These are phyloP conservation scores for Linderina pennispora DNA, from an alignment of 192 early-diverging fungal species.

Conservation along the genomic window DNA sequence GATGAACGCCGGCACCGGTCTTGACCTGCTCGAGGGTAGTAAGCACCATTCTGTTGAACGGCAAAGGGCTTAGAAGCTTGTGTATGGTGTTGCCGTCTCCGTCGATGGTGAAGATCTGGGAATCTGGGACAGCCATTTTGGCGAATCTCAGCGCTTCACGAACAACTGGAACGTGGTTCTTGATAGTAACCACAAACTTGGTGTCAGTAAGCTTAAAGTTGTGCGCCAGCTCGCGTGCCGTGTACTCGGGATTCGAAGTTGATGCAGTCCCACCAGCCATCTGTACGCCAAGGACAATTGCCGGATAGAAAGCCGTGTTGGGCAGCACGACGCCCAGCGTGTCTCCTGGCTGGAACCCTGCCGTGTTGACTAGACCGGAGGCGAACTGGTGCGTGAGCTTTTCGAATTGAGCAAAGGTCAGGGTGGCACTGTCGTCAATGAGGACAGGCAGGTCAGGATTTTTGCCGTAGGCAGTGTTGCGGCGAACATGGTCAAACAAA, in stretches of 20 bases:
- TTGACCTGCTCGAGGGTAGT: constrained; percentile 7
- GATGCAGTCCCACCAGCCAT: constrained; percentile 63
- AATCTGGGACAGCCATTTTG: constrained; percentile 21
- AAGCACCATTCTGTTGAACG: constrained; percentile 31
- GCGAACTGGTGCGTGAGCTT: constrained; percentile 17
- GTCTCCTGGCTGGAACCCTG: constrained; percentile 61
- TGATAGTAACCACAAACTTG: constrained; percentile 54
- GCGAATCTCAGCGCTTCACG: constrained; percentile 20
- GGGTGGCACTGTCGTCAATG: constrained; percentile 8
- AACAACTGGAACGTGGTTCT: constrained; percentile 9
- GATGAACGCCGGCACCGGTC: constrained; percentile 21
- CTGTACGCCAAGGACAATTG: constrained; percentile 56
- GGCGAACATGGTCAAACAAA: constrained; percentile 14
- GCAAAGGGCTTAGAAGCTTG: constrained; percentile 3
- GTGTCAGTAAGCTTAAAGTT: constrained; percentile 60
- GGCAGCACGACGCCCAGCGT: constrained; percentile 64
- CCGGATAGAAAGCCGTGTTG: constrained; percentile 62
- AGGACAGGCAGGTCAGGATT: constrained; percentile 23
- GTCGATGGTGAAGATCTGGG: constrained; percentile 26
- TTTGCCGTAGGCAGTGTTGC: constrained; percentile 25
- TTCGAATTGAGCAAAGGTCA: constrained; percentile 27
- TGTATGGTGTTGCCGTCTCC: constrained; percentile 3
- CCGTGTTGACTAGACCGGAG: constrained; percentile 34
- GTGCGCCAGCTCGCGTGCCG: constrained; percentile 22
- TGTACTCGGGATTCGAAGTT: constrained; percentile 80